These are phyloP conservation scores for Apiospora phragmitis DNA, from an alignment of 2,329 filamentous ascomycete genomes.

Conservation along the genomic window DNA sequence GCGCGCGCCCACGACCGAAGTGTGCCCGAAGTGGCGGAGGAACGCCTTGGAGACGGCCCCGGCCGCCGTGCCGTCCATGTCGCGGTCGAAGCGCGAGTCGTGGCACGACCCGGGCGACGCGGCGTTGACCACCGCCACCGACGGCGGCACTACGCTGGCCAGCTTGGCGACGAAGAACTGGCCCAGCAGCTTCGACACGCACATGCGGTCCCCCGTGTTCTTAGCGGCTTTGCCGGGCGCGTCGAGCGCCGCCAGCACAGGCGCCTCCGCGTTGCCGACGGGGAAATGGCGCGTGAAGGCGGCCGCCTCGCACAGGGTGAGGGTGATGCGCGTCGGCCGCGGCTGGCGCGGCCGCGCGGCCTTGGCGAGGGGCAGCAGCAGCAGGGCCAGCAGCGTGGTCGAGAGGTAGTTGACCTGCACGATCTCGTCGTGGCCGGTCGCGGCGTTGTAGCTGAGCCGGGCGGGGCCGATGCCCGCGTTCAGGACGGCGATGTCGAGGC, in stretches of 20 bases:
- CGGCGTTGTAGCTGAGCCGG: slow-evolving; percentile 6
- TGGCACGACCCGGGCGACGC: slow-evolving; percentile 13
- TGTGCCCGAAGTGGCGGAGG: slow-evolving; percentile 11
- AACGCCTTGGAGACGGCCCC: not conserved
- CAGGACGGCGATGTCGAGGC: slow-evolving; percentile 40
- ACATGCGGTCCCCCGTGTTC: slow-evolving; percentile 21
- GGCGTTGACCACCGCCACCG: slow-evolving; percentile 11
- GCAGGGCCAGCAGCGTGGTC: slow-evolving; percentile 46
- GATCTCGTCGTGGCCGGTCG: slow-evolving; percentile 39
- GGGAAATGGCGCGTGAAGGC: slow-evolving; percentile 4
- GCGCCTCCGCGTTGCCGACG: slow-evolving; percentile 16
- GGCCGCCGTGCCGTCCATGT: not conserved
- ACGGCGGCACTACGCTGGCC: slow-evolving; percentile 21
- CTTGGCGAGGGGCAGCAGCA: slow-evolving; percentile 42
- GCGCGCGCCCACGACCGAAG: slow-evolving; percentile 18
- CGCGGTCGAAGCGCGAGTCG: slow-evolving; percentile 12
- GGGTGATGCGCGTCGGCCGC: slow-evolving; percentile 15
- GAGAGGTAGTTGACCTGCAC: slow-evolving; percentile 53
- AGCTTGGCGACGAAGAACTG: slow-evolving; percentile 35
- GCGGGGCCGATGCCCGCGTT: slow-evolving; percentile 31
- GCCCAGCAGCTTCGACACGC: slow-evolving; percentile 31
- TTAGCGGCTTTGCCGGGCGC: not conserved
- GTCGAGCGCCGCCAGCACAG: slow-evolving; percentile 8
- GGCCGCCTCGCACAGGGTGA: slow-evolving; percentile 24
- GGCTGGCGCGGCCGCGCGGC: slow-evolving; percentile 14